phyloP scores from a whole-genome alignment of 2,329 filamentous ascomycete genomes.

The Calonectria henricotiae region DNA sequence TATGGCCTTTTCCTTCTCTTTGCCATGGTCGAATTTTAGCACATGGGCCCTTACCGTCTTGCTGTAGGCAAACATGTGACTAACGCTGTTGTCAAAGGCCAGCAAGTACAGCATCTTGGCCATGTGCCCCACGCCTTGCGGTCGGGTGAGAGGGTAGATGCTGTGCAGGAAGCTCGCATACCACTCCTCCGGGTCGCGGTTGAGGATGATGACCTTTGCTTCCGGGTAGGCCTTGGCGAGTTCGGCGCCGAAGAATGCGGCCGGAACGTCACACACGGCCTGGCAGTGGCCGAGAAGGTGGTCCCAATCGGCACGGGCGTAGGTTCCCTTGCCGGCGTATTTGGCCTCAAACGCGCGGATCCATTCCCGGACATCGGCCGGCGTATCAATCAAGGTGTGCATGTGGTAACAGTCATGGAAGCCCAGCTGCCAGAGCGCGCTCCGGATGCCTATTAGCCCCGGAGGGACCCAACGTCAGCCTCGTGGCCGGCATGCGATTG shows the following conservation, averaged over 20 bases:
- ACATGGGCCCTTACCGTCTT: slow-evolving; percentile 50
- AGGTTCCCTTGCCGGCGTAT: slow-evolving; percentile 53
- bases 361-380: slow-evolving; percentile 53
- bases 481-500: background rate
- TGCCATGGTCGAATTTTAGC: slow-evolving; percentile 54
- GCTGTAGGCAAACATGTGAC: slow-evolving; percentile 52
- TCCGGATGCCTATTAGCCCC: slow-evolving; percentile 54
- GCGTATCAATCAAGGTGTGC: slow-evolving; percentile 53
- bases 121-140: slow-evolving; percentile 47
- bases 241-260: slow-evolving; percentile 66
- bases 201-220: slow-evolving; percentile 60
- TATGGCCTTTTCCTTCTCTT: slow-evolving; percentile 59
- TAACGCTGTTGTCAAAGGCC: slow-evolving; percentile 49
- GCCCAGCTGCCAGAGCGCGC: slow-evolving; percentile 57
- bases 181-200: slow-evolving; percentile 61
- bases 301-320: slow-evolving; percentile 64
- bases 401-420: slow-evolving; percentile 60
- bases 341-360: slow-evolving; percentile 56
- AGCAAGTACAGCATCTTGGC: slow-evolving; percentile 53
- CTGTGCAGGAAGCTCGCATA: slow-evolving; percentile 51
- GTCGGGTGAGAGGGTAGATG: slow-evolving; percentile 54
- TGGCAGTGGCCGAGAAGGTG: slow-evolving; percentile 64
- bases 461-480: slow-evolving; percentile 35
- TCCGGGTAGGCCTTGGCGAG: slow-evolving; percentile 57
- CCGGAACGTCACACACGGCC: slow-evolving; percentile 71